Evolutionary conservation across 2,329 filamentous ascomycete species (phyloP), one percentile per base, ranked within the genome.

Genomic region (Sarocladium strictum): DNA sequence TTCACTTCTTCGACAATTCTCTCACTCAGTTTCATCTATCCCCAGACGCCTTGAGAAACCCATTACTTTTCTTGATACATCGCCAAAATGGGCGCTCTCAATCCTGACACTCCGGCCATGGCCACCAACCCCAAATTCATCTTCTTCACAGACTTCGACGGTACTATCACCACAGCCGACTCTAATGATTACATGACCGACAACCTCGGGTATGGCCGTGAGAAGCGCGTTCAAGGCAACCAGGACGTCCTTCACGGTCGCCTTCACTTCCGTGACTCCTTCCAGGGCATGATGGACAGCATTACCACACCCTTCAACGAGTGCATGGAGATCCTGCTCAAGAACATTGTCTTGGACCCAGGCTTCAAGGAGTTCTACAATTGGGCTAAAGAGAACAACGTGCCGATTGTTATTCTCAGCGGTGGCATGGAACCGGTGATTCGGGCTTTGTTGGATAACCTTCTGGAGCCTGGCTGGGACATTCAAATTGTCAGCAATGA

Each of bases 71-170:
- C n/a, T 32, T 29, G 7, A 24, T 41, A 14, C n/a, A 43, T 50
- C 38, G 41, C 35, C 65, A 71, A 56, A 53, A 78, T 78, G 75
- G 73, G 72, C 54, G 74, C 74, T 54, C 58, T 66, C 24, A 58
- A 64, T 41, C 67, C 63, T 55, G 68, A 74, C 49, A 79, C 82
- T 24, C 81, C 82, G 55, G 83, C 83, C 43, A 73, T 86, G 69
- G 76, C 76, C 64, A 84, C 77, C 56, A 84, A 87, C 68, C 92
- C 92, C 53, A 88, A 90, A 73, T 89, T 90, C 76, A 92, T 99
- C 77, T 97, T 99, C 81, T 97, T 97, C 78, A 96, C 92, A 62
- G 94, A 99, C 75, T 97, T 97, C 68, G 94, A 99, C 72, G 94
- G 94, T 65, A 97, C 92, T 54, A 93, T 97, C 68, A 97, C 93